Evolutionary conservation across 768 basidiomycete species (phyloP), one percentile per base, ranked within the genome.

Genomic region (Neoboletus brunneissimus): DNA sequence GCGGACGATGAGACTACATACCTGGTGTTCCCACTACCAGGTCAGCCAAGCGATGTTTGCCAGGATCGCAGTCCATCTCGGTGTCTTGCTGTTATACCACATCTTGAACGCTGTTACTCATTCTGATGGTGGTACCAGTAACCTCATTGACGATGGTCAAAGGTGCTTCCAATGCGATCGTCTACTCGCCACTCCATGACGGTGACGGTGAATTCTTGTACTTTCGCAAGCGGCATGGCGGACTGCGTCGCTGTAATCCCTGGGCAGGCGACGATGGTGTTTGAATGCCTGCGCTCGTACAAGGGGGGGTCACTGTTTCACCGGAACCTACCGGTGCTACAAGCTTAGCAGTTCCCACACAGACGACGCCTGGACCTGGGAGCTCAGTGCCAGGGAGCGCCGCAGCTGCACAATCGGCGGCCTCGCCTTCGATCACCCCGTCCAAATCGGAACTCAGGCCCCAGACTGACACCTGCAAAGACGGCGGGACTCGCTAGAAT

Each of bases 1-100:
- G 44, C 64, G 15, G 66, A 75, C 54, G 77, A 78, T 20, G 64
- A 68, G 44, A 80, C 80, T 15, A 79, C 79, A 18, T 81, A 73
- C 67, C 66, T 61, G 20, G 53, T 80, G 44, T 62, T 72, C 6
- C 69, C n/a, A n/a, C n/a, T n/a, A n/a, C n/a, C 75, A 38, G 79
- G 75, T 1, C 52, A 64, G n/a, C n/a, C n/a, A n/a, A n/a, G n/a
- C n/a, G n/a, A n/a, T n/a, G n/a, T n/a, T n/a, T n/a, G n/a, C n/a
- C n/a, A n/a, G n/a, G n/a, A n/a, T n/a, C n/a, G n/a, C n/a, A n/a
- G n/a, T n/a, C n/a, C n/a, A n/a, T n/a, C n/a, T n/a, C 57, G 9
- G 45, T 10, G 2, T 27, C 35, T 18, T 4, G 34, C 15, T 7
- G 34, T 35, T 15, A 34, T 34, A 15, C 34, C 34, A 13, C 13